A percentile compares a stretch with the other conserved stretches of the same genome.
These are phyloP conservation scores for Starmera amethionina DNA, from an alignment of 805 yeast species.

Conservation along the genomic window DNA sequence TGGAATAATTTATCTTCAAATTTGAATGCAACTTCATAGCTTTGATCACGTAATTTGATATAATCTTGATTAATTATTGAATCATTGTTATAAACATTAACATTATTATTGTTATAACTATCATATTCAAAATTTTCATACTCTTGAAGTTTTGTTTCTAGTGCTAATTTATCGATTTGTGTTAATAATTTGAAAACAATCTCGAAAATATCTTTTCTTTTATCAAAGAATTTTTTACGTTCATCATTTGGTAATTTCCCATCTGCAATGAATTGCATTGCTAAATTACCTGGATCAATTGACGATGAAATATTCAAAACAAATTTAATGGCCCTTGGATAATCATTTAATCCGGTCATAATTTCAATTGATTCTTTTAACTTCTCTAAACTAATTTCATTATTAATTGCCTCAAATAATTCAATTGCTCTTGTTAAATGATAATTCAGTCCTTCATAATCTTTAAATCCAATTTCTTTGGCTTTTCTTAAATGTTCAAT, in stretches of 20 bases:
- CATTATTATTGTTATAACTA: constrained; percentile 1
- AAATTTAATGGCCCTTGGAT: constrained; percentile 79
- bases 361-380: constrained; percentile 72
- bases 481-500: constrained; percentile 87
- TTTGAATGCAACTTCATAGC: constrained; percentile 65
- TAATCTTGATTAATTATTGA: constrained; percentile 34
- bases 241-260: constrained; percentile 41
- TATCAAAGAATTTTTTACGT: constrained; percentile 38
- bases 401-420: constrained; percentile 71
- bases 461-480: constrained; percentile 60
- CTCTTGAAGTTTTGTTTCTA: constrained; percentile 22
- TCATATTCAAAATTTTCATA: constrained; percentile 7
- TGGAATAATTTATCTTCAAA: constrained; percentile 83
- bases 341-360: constrained; percentile 69
- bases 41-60: constrained; percentile 50
- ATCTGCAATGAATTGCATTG: constrained; percentile 46
- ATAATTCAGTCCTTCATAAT: constrained; percentile 60
- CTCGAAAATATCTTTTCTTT: constrained; percentile 53
- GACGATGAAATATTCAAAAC: constrained; percentile 67
- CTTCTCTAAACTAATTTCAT: constrained; percentile 66
- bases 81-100: constrained; percentile 10
- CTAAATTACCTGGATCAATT: constrained; percentile 50
- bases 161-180: constrained; percentile 57
- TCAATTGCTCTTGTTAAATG: constrained; percentile 64
- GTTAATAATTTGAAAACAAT: constrained; percentile 68